These are phyloP conservation scores for Hypoxylon subgilvum DNA, from an alignment of 495 filamentous ascomycete species.

Conservation along the genomic window DNA sequence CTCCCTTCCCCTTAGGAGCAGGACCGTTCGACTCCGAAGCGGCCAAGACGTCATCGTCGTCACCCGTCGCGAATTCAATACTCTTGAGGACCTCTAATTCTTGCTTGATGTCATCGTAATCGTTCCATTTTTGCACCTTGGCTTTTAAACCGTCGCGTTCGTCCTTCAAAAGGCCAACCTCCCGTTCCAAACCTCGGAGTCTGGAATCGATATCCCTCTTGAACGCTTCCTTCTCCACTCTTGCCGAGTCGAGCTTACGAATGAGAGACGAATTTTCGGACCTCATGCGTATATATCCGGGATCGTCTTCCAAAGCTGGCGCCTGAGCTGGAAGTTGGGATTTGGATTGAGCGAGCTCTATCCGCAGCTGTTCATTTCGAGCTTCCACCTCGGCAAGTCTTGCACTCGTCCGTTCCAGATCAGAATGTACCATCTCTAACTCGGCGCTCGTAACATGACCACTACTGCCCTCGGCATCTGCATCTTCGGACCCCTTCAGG, in stretches of 20 bases:
- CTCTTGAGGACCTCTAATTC: slow-evolving; percentile 97
- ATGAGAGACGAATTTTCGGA: slow-evolving; percentile 92
- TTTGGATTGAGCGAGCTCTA: slow-evolving; percentile 87
- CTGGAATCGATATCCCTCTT: slow-evolving; percentile 75
- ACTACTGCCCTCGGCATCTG: slow-evolving; percentile 55
- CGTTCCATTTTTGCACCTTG: slow-evolving; percentile 85
- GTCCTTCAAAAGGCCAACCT: slow-evolving; percentile 66
- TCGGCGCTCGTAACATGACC: slow-evolving; percentile 82
- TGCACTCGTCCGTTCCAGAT: slow-evolving; percentile 86
- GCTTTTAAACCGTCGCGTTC: slow-evolving; percentile 74
- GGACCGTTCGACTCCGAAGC: slow-evolving; percentile 55
- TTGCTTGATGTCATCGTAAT: slow-evolving; percentile 94
- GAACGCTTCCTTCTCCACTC: slow-evolving; percentile 80
- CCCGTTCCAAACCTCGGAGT: slow-evolving; percentile 74
- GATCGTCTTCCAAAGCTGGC: slow-evolving; percentile 78
- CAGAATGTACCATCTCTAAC: slow-evolving; percentile 88
- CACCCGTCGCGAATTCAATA: slow-evolving; percentile 91
- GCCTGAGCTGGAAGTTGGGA: slow-evolving; percentile 70
- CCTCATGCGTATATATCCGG: slow-evolving; percentile 78
- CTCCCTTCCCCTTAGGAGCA: slow-evolving; percentile 66
- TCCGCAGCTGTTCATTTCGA: slow-evolving; percentile 88
- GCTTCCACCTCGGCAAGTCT: slow-evolving; percentile 90
- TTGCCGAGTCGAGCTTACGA: slow-evolving; percentile 80
- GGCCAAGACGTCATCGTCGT: slow-evolving; percentile 71
- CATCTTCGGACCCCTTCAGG: slow-evolving; percentile 72